phyloP scores from a whole-genome alignment of 495 filamentous ascomycete species.

The Arthonia radiata region DNA sequence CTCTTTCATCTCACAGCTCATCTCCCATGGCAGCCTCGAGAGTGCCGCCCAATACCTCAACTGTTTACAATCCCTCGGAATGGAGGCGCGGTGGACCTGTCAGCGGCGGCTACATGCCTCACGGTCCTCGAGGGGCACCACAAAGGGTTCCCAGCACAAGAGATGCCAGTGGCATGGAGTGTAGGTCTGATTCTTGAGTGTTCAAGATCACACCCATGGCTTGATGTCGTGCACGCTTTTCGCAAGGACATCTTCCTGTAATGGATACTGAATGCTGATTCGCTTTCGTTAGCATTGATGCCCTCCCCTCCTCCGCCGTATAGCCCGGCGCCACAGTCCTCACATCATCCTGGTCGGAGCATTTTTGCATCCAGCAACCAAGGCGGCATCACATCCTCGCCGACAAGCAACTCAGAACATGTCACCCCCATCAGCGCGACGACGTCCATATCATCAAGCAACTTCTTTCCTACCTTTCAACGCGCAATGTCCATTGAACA shows the following conservation, averaged over 20 bases:
- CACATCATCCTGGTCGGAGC: no score
- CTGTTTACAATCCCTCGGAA: constrained; percentile 17
- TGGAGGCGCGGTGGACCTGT: constrained; percentile 13
- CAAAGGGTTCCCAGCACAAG: constrained; percentile 3
- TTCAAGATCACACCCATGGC: background rate
- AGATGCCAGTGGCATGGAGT: constrained; percentile 16
- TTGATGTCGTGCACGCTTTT: background rate
- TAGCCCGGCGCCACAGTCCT: constrained; percentile 10
- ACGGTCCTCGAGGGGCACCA: constrained; percentile 5
- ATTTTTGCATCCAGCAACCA: no score
- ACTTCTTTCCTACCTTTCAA: no score
- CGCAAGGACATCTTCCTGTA: background rate
- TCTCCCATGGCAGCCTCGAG: constrained; percentile 12
- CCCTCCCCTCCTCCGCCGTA: constrained; percentile 18
- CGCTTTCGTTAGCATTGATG: constrained; percentile 12
- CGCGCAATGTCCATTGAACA: no score
- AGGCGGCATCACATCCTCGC: no score
- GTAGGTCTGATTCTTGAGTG: constrained; percentile 7
- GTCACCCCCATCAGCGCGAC: no score
- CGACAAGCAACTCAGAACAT: no score
- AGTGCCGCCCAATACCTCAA: constrained; percentile 5
- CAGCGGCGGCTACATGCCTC: constrained; percentile 9
- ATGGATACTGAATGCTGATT: constrained; percentile 1
- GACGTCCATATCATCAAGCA: no score
- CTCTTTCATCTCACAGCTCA: constrained; percentile 4